A percentile compares a stretch with the other conserved stretches of the same genome.
phyloP scores from a whole-genome alignment of 1,284 basidiomycete species.

The Ceratobasidium sp. region DNA sequence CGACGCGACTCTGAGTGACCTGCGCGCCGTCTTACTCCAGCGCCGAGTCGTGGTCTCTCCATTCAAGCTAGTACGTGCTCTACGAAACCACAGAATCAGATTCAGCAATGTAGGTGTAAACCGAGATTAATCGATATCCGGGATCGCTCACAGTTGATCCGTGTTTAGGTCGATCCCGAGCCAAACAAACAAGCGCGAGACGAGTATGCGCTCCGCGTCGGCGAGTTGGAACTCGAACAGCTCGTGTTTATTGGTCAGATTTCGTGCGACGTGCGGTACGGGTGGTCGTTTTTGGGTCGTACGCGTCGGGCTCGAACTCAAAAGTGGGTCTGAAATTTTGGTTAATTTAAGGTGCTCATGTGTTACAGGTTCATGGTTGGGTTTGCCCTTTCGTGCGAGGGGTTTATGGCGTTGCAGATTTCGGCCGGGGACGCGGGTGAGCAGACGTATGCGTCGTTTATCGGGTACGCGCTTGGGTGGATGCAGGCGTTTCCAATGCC shows the following conservation, averaged over 20 bases:
- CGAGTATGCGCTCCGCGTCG: slow-evolving; percentile 2
- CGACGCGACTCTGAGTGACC: background rate
- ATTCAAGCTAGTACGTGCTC: background rate
- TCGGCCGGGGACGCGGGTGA: background rate
- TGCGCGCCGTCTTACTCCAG: background rate
- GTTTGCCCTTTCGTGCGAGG: slow-evolving; percentile 3
- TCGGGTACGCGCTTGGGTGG: background rate
- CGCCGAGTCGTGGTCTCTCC: background rate
- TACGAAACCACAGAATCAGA: background rate
- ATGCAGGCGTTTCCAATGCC: background rate
- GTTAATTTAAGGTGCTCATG: background rate
- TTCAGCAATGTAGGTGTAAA: background rate
- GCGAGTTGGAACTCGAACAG: background rate
- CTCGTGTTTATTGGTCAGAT: slow-evolving; percentile 20
- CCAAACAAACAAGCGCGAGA: background rate
- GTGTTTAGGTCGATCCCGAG: too few relatives aligned
- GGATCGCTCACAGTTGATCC: too few relatives aligned
- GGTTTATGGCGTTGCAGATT: background rate
- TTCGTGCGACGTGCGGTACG: slow-evolving; percentile 15
- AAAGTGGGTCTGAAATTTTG: background rate
- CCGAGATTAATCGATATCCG: too few relatives aligned
- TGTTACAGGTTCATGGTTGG: background rate
- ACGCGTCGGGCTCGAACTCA: background rate
- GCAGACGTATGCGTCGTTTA: background rate
- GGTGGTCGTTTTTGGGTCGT: slow-evolving; percentile 12